These are phyloP conservation scores for Daldinia childiae DNA, from an alignment of 495 filamentous ascomycete species.

Conservation along the genomic window DNA sequence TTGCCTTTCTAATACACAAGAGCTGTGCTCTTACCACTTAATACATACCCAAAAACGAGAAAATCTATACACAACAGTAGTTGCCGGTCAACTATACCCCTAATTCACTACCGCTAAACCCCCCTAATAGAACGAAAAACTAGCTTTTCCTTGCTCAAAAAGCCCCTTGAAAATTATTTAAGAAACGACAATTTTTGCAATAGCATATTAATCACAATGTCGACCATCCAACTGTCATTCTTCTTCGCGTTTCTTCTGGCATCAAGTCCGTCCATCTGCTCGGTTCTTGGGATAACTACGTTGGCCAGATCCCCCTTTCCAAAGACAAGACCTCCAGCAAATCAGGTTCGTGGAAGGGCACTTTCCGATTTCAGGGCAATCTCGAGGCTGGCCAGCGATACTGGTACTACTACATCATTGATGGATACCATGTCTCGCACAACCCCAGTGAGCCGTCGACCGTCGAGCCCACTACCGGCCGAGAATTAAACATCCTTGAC, in stretches of 20 bases:
- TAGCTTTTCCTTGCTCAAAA: conserved; percentile 70
- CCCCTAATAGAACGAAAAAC: conserved; percentile 54
- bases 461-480: conserved; percentile 95
- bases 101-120: conserved; percentile 49
- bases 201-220: conserved; percentile 70
- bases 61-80: conserved; percentile 49
- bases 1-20: conserved; percentile 47
- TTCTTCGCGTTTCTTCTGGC: conserved; percentile 92
- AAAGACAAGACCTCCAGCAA: conserved; percentile 82
- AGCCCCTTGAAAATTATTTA: conserved; percentile 43
- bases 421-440: conserved; percentile 98
- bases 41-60: conserved; percentile 48
- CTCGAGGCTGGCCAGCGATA: conserved; percentile 87
- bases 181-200: conserved; percentile 54
- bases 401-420: conserved; percentile 99
- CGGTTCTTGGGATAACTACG: conserved; percentile 98
- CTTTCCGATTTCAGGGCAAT: conserved; percentile 93
- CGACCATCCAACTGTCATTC: conserved; percentile 86
- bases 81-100: conserved; percentile 61
- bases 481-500: conserved; percentile 83
- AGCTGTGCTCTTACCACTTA: conserved; percentile 61
- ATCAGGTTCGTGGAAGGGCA: conserved; percentile 89
- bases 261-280: conserved; percentile 98
- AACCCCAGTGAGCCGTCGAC: conserved; percentile 91
- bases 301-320: conserved; percentile 88